Conservation (phyloP, 1,284 basidiomycete genomes). For the Moniliella sp. region DNA sequence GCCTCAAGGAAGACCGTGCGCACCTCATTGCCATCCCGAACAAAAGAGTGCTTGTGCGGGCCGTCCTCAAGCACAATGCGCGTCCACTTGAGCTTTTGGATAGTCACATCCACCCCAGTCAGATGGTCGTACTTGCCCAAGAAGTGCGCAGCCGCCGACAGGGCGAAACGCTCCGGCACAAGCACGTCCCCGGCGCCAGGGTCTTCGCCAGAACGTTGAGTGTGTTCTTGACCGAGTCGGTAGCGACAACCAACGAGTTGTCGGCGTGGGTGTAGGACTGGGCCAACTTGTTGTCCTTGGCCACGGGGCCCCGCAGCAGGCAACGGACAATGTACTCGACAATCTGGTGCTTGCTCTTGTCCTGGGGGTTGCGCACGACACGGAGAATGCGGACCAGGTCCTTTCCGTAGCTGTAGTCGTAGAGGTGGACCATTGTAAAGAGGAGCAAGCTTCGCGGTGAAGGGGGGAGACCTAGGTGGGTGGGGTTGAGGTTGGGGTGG, state of each 20-base stretch:
- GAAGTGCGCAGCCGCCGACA: conserved; percentile 65
- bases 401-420: conserved; percentile 19
- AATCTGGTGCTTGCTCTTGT: conserved; percentile 11
- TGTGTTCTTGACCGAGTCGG: conserved; percentile 62
- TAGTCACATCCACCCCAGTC: conserved; percentile 50
- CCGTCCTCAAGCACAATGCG: conserved; percentile 46
- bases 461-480: no score
- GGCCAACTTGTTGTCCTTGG: conserved; percentile 8
- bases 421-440: conserved; percentile 7
- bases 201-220: conserved; percentile 40
- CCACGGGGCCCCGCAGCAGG: conserved; percentile 18
- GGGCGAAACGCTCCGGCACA: conserved; percentile 56
- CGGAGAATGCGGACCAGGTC: conserved; percentile 21
- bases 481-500: no score
- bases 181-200: no score
- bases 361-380: conserved; percentile 13
- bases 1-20: conserved; percentile 46
- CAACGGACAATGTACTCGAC: conserved; percentile 19
- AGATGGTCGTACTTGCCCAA: conserved; percentile 58
- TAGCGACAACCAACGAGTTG: conserved; percentile 24
- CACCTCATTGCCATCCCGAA: conserved; percentile 75
- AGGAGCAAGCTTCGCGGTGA: not conserved
- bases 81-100: conserved; percentile 69
- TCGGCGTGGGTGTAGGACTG: conserved; percentile 17
- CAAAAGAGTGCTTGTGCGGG: conserved; percentile 59